Evolutionary conservation across 495 filamentous ascomycete species (phyloP).

Genomic region (Pseudevernia furfuracea): DNA sequence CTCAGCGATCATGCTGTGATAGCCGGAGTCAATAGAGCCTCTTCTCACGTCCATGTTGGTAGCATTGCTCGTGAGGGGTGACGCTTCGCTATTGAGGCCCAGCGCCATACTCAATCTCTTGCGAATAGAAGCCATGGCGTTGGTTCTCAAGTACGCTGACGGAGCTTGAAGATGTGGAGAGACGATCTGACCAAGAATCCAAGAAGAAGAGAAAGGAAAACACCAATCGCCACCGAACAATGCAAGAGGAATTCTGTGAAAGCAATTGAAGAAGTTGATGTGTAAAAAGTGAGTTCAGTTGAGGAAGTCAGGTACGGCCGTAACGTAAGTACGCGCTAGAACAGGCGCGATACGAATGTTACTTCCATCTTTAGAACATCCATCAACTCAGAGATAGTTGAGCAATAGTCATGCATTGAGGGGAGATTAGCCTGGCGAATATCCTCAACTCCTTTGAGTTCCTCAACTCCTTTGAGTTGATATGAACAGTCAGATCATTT

Average conservation of each 20-base stretch:
- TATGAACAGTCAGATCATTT: too few relatives aligned
- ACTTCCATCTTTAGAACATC: too few relatives aligned
- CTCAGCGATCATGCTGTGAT: constrained; percentile 4
- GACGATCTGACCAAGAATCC: background rate
- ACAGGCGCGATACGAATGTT: constrained; percentile 3
- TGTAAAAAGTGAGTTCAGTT: background rate
- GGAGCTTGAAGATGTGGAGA: background rate
- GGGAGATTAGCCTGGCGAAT: too few relatives aligned
- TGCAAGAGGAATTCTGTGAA: constrained; percentile 1
- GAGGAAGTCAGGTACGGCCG: background rate
- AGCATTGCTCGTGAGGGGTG: background rate
- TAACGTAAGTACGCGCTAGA: constrained; percentile 11
- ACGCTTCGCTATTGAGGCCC: background rate
- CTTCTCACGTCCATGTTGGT: background rate
- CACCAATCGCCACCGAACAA: background rate
- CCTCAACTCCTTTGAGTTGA: too few relatives aligned
- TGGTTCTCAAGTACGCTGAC: background rate
- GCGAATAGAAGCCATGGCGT: constrained; percentile 16
- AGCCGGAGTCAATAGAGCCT: constrained; percentile 12
- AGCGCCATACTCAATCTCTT: constrained; percentile 9
- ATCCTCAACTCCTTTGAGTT: too few relatives aligned
- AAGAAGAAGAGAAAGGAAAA: background rate
- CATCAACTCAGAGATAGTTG: too few relatives aligned
- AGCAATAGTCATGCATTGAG: too few relatives aligned
- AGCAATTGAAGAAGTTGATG: background rate